These are phyloP conservation scores for Tilletia caries DNA, from an alignment of 1,284 basidiomycete genomes.

Conservation along the genomic window DNA sequence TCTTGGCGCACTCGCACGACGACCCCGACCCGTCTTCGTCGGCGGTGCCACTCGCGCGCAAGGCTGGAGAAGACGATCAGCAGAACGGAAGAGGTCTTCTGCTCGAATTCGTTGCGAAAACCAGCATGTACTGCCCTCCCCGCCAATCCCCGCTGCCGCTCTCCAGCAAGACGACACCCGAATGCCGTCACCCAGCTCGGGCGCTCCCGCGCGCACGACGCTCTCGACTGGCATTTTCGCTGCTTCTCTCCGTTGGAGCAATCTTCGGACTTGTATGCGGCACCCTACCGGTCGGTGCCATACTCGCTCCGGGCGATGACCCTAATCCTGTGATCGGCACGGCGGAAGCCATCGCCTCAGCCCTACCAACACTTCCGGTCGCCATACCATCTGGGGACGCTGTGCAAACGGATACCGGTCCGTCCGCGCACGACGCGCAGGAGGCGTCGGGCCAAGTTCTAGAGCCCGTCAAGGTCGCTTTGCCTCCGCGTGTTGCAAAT, in stretches of 20 bases:
- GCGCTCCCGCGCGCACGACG: background rate
- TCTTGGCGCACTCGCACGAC: background rate
- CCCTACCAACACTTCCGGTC: background rate
- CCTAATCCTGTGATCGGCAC: background rate
- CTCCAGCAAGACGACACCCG: background rate
- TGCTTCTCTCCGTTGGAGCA: background rate
- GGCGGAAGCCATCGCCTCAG: background rate
- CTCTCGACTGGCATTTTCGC: background rate
- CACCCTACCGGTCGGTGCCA: background rate
- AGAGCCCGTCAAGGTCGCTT: too few relatives aligned
- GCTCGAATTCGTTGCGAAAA: background rate
- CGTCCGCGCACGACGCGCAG: background rate
- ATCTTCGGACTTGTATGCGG: background rate
- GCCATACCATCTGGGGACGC: background rate
- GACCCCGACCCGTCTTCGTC: background rate
- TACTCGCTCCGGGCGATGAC: slow-evolving; percentile 5
- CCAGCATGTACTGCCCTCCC: background rate
- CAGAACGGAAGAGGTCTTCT: background rate
- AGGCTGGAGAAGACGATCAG: background rate
- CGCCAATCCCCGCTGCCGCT: background rate
- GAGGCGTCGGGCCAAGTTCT: too few relatives aligned
- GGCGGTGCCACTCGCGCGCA: background rate
- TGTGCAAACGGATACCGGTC: background rate
- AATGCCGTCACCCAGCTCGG: background rate
- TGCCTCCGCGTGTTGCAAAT: too few relatives aligned